These are phyloP conservation scores for Moesziomyces globuligerus DNA, from an alignment of 1,284 basidiomycete species.

Conservation along the genomic window DNA sequence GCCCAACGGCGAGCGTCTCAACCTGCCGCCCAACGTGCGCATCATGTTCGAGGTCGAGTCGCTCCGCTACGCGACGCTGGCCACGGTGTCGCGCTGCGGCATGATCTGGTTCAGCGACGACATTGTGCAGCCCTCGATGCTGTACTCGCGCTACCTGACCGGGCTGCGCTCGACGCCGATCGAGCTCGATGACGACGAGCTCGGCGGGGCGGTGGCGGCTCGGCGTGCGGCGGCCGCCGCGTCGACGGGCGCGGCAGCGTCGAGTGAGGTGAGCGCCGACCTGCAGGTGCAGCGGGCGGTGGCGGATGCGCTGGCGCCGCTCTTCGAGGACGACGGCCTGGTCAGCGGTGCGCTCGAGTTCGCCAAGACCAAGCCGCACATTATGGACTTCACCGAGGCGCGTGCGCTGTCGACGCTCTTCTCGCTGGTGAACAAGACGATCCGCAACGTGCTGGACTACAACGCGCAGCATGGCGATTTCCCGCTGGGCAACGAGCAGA, in stretches of 20 bases:
- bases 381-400: constrained; percentile 96
- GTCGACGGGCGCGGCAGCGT: background rate
- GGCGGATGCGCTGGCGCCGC: constrained; percentile 69
- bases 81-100: constrained; percentile 98
- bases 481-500: constrained; percentile 81
- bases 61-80: constrained; percentile 93
- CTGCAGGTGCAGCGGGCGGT: constrained; percentile 81
- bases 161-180: constrained; percentile 81
- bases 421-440: constrained; percentile 95
- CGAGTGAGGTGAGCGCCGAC: constrained; percentile 72
- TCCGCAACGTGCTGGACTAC: constrained; percentile 92
- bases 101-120: constrained; percentile 99
- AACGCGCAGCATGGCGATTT: constrained; percentile 95
- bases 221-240: constrained; percentile 73
- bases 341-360: constrained; percentile 81
- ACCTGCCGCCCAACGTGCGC: constrained; percentile 93
- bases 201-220: constrained; percentile 67
- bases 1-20: constrained; percentile 97
- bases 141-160: constrained; percentile 87
- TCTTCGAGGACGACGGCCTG: constrained; percentile 78
- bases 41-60: constrained; percentile 99
- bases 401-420: constrained; percentile 95
- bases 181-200: constrained; percentile 87
- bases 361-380: constrained; percentile 87
- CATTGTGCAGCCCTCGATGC: constrained; percentile 88